Conservation (phyloP, 331 rosid species). For the Acacia pycnantha region DNA sequence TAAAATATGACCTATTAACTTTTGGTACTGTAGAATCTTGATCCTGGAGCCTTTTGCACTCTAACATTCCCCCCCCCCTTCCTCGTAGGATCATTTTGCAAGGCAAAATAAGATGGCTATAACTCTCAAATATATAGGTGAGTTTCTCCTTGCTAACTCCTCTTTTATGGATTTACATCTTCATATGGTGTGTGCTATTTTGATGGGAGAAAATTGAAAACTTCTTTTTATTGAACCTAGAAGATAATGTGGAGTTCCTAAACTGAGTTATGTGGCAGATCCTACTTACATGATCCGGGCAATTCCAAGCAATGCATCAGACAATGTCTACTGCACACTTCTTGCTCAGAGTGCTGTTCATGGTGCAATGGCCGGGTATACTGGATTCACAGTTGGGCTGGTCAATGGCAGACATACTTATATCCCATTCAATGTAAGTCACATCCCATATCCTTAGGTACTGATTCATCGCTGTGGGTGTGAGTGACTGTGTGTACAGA, state of each 20-base stretch:
- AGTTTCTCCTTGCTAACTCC: constrained; percentile 21
- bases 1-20: background rate
- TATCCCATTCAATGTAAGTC: constrained; percentile 84
- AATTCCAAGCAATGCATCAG: constrained; percentile 88
- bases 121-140: constrained; percentile 93
- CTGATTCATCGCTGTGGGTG: background rate
- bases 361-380: constrained; percentile 98
- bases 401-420: constrained; percentile 92
- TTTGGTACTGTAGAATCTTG: background rate
- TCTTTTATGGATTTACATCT: constrained; percentile 18
- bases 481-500: background rate
- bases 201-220: background rate
- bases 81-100: constrained; percentile 77
- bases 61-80: constrained; percentile 19
- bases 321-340: constrained; percentile 91
- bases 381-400: constrained; percentile 71
- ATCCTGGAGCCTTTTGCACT: constrained; percentile 6
- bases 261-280: constrained; percentile 54
- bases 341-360: constrained; percentile 97
- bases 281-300: constrained; percentile 99
- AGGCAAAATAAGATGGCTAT: constrained; percentile 49
- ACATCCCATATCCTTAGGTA: constrained; percentile 1
- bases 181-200: background rate
- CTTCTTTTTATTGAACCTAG: background rate
- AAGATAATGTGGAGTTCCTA: constrained; percentile 14